A percentile compares a stretch with the other conserved stretches of the same genome.
Evolutionary conservation across 345 rosid genomes (phyloP).

Genomic region (Eucalyptus curtisii): DNA sequence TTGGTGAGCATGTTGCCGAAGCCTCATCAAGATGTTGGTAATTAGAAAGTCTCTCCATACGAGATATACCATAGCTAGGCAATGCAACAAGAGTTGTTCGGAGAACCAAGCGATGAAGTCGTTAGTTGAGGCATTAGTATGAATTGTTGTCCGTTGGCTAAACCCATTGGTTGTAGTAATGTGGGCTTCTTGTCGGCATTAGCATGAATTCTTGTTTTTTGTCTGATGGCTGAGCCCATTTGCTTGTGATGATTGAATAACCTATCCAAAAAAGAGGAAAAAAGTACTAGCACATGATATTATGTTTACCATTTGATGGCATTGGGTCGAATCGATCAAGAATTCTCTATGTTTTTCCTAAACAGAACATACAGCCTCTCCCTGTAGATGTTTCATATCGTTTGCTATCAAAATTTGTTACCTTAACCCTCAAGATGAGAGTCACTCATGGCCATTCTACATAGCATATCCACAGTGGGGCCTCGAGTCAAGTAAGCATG

Average conservation of each 20-base stretch:
- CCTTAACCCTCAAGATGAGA: too few species aligned
- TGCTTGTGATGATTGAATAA: not conserved
- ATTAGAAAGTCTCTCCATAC: not conserved
- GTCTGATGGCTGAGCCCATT: not conserved
- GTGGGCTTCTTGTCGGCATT: not conserved
- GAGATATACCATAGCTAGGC: not conserved
- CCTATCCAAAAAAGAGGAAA: not conserved
- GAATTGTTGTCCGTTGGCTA: not conserved
- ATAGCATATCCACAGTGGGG: too few species aligned
- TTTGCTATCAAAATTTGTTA: too few species aligned
- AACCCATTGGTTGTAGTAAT: not conserved
- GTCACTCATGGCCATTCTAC: too few species aligned
- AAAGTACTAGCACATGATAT: not conserved
- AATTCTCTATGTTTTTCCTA: too few species aligned
- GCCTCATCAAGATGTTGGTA: not conserved
- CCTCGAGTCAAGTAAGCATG: too few species aligned
- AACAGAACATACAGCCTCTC: too few species aligned
- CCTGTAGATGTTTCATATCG: too few species aligned
- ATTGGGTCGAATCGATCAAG: too few species aligned
- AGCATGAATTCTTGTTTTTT: not conserved
- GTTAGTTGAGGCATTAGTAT: not conserved
- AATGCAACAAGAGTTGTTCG: not conserved
- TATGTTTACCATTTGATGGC: not conserved
- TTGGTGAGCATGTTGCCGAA: not conserved
- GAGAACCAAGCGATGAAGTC: too few species aligned